These are phyloP conservation scores for Lentithecium fluviatile DNA, from an alignment of 495 filamentous ascomycete species.

Conservation along the genomic window DNA sequence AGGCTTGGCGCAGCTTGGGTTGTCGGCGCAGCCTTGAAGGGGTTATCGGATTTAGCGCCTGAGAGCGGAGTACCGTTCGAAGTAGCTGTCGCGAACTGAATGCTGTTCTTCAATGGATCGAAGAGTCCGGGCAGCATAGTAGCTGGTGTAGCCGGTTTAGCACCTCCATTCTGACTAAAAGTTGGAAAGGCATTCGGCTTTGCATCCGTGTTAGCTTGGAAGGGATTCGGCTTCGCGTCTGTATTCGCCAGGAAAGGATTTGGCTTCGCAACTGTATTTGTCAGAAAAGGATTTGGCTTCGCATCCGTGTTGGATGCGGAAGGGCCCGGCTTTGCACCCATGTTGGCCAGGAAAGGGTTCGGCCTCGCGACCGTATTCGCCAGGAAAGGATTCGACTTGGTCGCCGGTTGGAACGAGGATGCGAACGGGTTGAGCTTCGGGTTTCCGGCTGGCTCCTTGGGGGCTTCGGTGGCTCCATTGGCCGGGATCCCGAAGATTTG, in stretches of 20 bases:
- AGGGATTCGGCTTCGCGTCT: background rate
- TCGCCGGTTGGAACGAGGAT: background rate
- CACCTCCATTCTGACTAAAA: background rate
- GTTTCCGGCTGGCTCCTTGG: background rate
- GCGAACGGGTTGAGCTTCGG: conserved; percentile 3
- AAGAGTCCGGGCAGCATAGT: conserved; percentile 4
- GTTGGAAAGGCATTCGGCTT: background rate
- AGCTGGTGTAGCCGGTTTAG: background rate
- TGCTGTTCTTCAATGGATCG: conserved; percentile 9
- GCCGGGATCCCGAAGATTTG: background rate
- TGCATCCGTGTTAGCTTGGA: background rate
- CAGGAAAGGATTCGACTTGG: background rate
- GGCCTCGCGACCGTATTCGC: background rate
- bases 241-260: too few relatives aligned
- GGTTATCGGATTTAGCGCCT: background rate
- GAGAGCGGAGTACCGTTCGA: background rate
- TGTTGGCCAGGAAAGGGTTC: background rate
- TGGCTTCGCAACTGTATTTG: background rate
- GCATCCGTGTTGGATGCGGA: background rate
- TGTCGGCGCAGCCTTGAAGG: background rate
- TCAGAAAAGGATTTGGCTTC: background rate
- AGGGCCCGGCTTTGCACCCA: background rate
- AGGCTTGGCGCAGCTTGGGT: background rate
- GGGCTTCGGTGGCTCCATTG: background rate
- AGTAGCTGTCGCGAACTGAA: conserved; percentile 5